Base-by-base conservation (phyloP, 1,284 basidiomycete genomes). In the Coniferiporia weirii region DNA sequence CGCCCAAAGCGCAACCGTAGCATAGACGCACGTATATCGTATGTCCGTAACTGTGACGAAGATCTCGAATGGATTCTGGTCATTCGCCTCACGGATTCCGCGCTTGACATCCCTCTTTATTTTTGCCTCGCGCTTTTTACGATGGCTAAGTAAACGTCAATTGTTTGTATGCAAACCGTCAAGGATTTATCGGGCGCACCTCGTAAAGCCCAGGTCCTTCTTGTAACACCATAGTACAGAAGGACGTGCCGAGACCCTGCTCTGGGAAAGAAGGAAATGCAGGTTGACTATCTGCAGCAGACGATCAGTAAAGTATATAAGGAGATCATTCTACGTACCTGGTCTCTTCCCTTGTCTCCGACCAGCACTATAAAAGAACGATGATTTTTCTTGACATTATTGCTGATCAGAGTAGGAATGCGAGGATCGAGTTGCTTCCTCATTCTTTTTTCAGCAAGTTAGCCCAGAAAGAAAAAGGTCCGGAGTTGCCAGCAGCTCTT, bases 21-120 rank as follows among this genome's bases (percentile, higher is more conserved):
- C 15, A 54, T 36, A 1, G 12, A 79, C 87, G 69, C 70, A 92
- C 83, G 90, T 93, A 78, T 99, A 99, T 63, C 96, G 88, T 61
- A 99, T 98, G 71, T 99, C 96, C 7, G 97, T 99, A n/a, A 98
- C 94, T 2, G 93, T 91, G 22, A 99, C 89, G 69, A 99, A 99
- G 57, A 99, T 91, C 76, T 99, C 97, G 69, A 99, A 99, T 0
- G 97, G 96, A 71, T 93, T 87, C 71, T 96, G 93, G 61, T 98
- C 93, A 69, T 96, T 96, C 22, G 91, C 87, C 68, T 99, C 96
- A 20, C 96, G 82, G 51, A 95, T 84, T 6, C 96, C 95, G 32
- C 93, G 84, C 74, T 98, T 97, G 44, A 96, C 87, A 70, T 98
- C 93, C 60, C 92, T 79, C 73, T 96, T 98, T 67, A 97, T 94